Evolutionary conservation across 1,284 basidiomycete genomes (phyloP).

Genomic region (Ceratobasidium sp.): DNA sequence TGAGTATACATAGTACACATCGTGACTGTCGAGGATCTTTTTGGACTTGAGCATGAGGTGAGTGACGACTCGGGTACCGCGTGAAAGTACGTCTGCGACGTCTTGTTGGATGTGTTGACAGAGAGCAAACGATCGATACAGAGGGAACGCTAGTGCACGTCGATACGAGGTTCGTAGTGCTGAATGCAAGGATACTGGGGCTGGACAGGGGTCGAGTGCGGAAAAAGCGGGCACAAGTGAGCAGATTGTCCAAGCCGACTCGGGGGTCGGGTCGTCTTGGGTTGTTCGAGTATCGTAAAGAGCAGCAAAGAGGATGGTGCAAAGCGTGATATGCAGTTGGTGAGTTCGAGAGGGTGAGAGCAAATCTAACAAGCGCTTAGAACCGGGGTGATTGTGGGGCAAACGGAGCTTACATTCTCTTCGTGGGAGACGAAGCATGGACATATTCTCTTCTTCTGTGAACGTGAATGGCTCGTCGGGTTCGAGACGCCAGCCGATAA

Average conservation of each 20-base stretch:
- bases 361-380: slow-evolving; percentile 65
- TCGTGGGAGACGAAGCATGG: slow-evolving; percentile 76
- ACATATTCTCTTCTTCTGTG: slow-evolving; percentile 75
- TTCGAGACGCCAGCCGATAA: slow-evolving; percentile 72
- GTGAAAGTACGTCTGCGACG: slow-evolving; percentile 68
- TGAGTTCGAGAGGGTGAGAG: slow-evolving; percentile 67
- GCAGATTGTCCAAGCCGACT: slow-evolving; percentile 86
- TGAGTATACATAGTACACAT: slow-evolving; percentile 84
- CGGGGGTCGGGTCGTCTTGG: slow-evolving; percentile 79
- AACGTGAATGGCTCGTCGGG: slow-evolving; percentile 63
- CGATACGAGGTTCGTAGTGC: slow-evolving; percentile 74
- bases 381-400: slow-evolving; percentile 32
- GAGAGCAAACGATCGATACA: slow-evolving; percentile 80
- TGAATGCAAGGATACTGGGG: slow-evolving; percentile 63
- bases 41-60: slow-evolving; percentile 78
- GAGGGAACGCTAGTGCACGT: slow-evolving; percentile 77
- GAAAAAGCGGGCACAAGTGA: slow-evolving; percentile 78
- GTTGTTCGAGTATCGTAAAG: slow-evolving; percentile 82
- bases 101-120: slow-evolving; percentile 76
- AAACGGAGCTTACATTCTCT: slow-evolving; percentile 74
- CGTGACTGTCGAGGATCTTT: slow-evolving; percentile 78
- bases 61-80: slow-evolving; percentile 71
- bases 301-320: slow-evolving; percentile 78
- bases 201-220: slow-evolving; percentile 71
- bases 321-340: slow-evolving; percentile 73